Evolutionary conservation across 2,329 filamentous ascomycete genomes (phyloP).

Genomic region (Aspergillus chevalieri): DNA sequence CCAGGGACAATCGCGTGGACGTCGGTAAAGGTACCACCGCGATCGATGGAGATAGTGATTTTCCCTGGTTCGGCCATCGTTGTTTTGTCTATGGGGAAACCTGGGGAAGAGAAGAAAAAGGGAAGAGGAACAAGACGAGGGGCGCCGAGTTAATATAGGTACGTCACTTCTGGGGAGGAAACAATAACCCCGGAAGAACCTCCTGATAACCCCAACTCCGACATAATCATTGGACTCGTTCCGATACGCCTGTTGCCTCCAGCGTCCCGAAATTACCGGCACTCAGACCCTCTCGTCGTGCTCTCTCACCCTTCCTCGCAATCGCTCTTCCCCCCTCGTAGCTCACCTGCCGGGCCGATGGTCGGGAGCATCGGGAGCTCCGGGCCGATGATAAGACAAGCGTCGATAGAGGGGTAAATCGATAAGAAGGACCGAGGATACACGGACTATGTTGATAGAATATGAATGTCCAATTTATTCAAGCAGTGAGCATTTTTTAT

Average conservation of each 20-base stretch:
- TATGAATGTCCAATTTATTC: too few species aligned
- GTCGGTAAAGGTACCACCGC: conserved; percentile 38
- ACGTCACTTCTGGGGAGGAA: conserved; percentile 1
- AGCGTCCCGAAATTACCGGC: not conserved
- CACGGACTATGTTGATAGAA: too few species aligned
- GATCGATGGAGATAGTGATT: conserved; percentile 33
- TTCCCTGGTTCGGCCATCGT: conserved; percentile 24
- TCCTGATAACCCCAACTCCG: not conserved
- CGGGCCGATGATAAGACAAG: conserved; percentile 15
- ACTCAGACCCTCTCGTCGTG: not conserved
- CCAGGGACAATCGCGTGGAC: conserved; percentile 34
- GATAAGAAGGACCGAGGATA: not conserved
- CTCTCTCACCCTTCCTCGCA: not conserved
- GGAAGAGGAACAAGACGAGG: not conserved
- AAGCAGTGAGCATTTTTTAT: not conserved
- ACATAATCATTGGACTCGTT: not conserved
- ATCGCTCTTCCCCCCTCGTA: not conserved
- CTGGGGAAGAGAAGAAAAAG: not conserved
- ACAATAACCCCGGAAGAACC: not conserved
- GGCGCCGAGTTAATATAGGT: conserved; percentile 10
- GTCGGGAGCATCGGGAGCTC: conserved; percentile 5
- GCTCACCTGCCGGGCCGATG: conserved; percentile 28
- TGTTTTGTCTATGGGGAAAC: not conserved
- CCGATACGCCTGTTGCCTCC: not conserved
- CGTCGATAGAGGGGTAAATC: not conserved